Evolutionary conservation across 2,329 filamentous ascomycete species (phyloP), one percentile per base, ranked within the genome.

Genomic region (Penicillium sp.): DNA sequence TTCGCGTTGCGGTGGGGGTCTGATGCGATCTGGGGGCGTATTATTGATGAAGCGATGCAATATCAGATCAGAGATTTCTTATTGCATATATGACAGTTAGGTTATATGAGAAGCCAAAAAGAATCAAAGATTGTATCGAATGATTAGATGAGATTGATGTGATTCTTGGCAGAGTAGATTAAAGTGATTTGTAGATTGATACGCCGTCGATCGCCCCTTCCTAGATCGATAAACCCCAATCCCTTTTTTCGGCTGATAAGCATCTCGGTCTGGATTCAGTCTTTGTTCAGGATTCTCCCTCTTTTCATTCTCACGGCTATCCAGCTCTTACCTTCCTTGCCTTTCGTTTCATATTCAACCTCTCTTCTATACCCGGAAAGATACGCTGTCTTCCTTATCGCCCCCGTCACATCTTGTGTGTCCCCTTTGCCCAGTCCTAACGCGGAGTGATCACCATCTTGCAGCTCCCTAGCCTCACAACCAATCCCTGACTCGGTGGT

Each of bases 141-240:
- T 52, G 57, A 60, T 60, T 58, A 60, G 57, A 60, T 61, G 55
- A 55, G 58, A 60, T 57, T 54, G 52, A 35, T 44, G 33, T 4
- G 41, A 45, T 45, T 10, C 50, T 48, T 42, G 42, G 30, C 43
- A 42, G 30, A 35, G 47, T 46, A 42, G 58, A 59, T 60, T 55
- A 60, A 60, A 54, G 49, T 50, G 57, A 60, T n/a, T n/a, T n/a
- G n/a, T 59, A 59, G 55, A 57, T 57, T 61, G 59, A 61, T 61
- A 57, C 50, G 52, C 38, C 50, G 59, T 53, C 48, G 59, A 61
- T 61, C 59, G 33, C 57, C 42, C 56, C 49, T 57, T 54, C 55
- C 54, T 59, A 60, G 58, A 61, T 61, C 58, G 58, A 61, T 61
- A 61, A 61, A 52, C 46, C 50, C 45, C 48, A 53, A 54, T 57